Percentiles rank a stretch among this genome's conserved stretches.
phyloP scores from a whole-genome alignment of 768 basidiomycete genomes.

The Russula vinacea region DNA sequence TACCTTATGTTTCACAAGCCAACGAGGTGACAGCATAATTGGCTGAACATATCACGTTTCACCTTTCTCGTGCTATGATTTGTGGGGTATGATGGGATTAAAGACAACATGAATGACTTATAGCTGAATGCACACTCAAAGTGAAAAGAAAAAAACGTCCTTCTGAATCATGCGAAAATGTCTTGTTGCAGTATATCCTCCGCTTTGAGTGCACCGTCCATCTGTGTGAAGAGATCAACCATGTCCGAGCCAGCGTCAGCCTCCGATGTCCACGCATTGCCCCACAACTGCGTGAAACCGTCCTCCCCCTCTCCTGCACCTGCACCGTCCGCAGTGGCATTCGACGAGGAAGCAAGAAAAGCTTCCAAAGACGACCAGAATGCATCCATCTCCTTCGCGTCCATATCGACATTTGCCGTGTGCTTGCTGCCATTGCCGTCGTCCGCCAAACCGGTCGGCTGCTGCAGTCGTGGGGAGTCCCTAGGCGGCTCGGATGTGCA shows the following conservation, averaged over 20 bases:
- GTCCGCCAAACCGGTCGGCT: neutral
- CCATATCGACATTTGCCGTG: neutral
- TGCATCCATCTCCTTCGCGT: constrained; percentile 15
- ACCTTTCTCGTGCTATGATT: no score
- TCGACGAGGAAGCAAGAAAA: constrained; percentile 14
- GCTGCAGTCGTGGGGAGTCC: neutral
- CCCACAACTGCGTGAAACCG: constrained; percentile 7
- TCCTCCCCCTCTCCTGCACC: constrained; percentile 1
- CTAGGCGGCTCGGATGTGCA: neutral
- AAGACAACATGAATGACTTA: neutral
- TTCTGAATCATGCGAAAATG: constrained; percentile 14
- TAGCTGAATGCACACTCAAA: neutral
- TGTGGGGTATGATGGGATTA: neutral
- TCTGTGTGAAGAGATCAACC: constrained; percentile 11
- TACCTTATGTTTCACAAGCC: no score
- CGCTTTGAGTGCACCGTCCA: constrained; percentile 8
- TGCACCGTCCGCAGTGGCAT: neutral
- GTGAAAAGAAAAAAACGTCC: neutral
- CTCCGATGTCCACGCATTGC: neutral
- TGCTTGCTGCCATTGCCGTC: neutral
- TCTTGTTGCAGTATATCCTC: constrained; percentile 23
- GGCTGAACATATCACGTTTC: no score
- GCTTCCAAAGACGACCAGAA: constrained; percentile 24
- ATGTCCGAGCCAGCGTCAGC: neutral
- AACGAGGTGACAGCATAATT: no score